Conservation (phyloP, 1,284 basidiomycete genomes). For the Schizopora paradoxa region DNA sequence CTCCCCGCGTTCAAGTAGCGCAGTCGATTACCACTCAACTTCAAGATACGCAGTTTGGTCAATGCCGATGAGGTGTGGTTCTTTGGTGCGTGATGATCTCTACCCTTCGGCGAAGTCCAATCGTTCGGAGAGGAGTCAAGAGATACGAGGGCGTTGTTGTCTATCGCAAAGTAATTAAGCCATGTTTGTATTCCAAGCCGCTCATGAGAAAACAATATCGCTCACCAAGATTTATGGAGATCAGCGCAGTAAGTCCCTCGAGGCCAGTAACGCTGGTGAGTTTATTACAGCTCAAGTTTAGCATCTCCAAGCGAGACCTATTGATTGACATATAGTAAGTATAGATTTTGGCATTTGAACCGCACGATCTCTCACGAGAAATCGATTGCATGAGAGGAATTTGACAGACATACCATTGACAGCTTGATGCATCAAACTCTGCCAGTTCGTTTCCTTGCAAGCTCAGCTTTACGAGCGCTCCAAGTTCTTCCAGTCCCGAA, state of each 20-base stretch:
- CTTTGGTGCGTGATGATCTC: not conserved
- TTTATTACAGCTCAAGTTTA: conserved; percentile 80
- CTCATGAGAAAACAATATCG: conserved; percentile 17
- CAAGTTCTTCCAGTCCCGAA: conserved; percentile 77
- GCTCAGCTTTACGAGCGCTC: conserved; percentile 79
- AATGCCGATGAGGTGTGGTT: conserved; percentile 46
- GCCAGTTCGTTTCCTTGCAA: conserved; percentile 73
- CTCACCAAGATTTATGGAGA: conserved; percentile 79
- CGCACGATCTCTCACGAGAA: not conserved
- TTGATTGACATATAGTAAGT: not conserved
- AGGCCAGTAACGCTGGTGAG: conserved; percentile 59
- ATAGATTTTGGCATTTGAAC: not conserved
- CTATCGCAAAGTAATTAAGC: not conserved
- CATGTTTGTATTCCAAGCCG: not conserved
- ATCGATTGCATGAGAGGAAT: not conserved
- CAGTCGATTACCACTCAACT: conserved; percentile 81
- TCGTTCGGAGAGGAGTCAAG: conserved; percentile 3
- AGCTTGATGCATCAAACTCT: conserved; percentile 55
- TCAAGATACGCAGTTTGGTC: conserved; percentile 75
- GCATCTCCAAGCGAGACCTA: conserved; percentile 76
- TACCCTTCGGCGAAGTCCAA: no score
- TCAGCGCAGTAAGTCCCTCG: conserved; percentile 55
- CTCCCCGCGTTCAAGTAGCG: conserved; percentile 60
- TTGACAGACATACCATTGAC: conserved; percentile 59
- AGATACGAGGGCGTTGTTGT: conserved; percentile 10